These are phyloP conservation scores for Agapanthus africanus DNA, from an alignment of 106 monocot species.

Conservation along the genomic window DNA sequence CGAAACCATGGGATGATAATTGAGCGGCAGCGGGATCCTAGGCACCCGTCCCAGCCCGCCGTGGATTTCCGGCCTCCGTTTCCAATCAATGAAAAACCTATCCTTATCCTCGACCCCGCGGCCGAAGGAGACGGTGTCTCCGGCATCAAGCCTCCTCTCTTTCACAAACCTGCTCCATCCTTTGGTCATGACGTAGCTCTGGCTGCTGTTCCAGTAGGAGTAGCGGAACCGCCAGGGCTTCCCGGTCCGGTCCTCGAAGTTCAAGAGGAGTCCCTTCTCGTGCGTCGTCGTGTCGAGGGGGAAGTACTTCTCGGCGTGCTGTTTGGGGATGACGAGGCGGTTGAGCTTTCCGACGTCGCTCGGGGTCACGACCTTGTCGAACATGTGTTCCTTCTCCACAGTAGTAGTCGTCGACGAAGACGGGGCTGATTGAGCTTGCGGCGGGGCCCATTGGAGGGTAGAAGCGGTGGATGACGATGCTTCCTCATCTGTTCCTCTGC, in stretches of 20 bases:
- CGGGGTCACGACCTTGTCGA: slow-evolving; percentile 56
- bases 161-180: slow-evolving; percentile 52
- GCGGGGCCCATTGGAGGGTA: no score
- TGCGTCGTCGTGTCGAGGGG: slow-evolving; percentile 24
- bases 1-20: slow-evolving; percentile 1
- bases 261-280: slow-evolving; percentile 60
- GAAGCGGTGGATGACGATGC: no score
- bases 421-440: neutral
- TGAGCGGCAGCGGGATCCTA: slow-evolving; percentile 9
- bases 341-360: slow-evolving; percentile 65
- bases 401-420: neutral
- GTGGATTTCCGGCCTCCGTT: slow-evolving; percentile 38
- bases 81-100: slow-evolving; percentile 81
- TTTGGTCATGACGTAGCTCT: slow-evolving; percentile 86
- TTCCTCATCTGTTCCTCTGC: neutral
- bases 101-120: slow-evolving; percentile 19
- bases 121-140: slow-evolving; percentile 44
- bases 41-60: neutral
- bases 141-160: slow-evolving; percentile 44
- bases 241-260: slow-evolving; percentile 72
- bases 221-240: slow-evolving; percentile 89
- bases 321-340: slow-evolving; percentile 55
- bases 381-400: slow-evolving; percentile 53
- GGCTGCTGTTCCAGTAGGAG: slow-evolving; percentile 96
- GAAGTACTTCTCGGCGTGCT: slow-evolving; percentile 59